Base-by-base conservation (phyloP, 768 basidiomycete genomes). In the Amylocystis lapponica region DNA sequence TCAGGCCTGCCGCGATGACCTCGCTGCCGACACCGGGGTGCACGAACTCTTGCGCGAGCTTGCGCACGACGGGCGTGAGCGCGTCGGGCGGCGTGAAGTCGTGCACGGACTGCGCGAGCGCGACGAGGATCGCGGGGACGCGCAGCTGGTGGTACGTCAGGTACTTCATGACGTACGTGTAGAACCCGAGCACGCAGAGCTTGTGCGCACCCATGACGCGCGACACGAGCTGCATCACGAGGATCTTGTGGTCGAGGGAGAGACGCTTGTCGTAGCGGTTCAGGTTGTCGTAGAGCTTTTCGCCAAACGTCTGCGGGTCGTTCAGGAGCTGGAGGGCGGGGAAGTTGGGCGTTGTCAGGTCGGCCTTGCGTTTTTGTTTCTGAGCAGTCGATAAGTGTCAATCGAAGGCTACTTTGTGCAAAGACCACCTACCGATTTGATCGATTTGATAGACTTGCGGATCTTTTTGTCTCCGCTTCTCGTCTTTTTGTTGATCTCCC, bases 1-100 rank as follows among this genome's bases (percentile, higher is more conserved):
- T 99, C 50, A 99, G 68, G n/a, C 96, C 96, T 0, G 95, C 96
- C 1, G 94, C 83, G 48, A 97, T 86, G 55, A 98, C 92, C 63
- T 97, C 93, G 53, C 85, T 79, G 1, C 90, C 90, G 3, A 98
- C 96, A 36, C 96, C 96, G 1, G 95, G 94, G 62, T 98, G 94
- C 2, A 99, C 87, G 53, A 98, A 99, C 59, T 99, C 95, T 55
- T 86, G 80, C 1, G 94, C 93, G 45, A 99, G 68, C 65, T 98
- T 99, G 37, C 80, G 76, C 44, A 99, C 70, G 34, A 94, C 87
- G 11, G 96, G 96, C 4, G 79, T 82, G 5, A 99, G 69, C 3
- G 76, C 89, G 58, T 97, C 94, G 0, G 95, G 95, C 2, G 94
- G 96, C 0, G 93, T 96, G 36, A 95, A 75, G 32, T 95, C 89